phyloP scores from a whole-genome alignment of 495 filamentous ascomycete species.

The Xylaria flabelliformis region DNA sequence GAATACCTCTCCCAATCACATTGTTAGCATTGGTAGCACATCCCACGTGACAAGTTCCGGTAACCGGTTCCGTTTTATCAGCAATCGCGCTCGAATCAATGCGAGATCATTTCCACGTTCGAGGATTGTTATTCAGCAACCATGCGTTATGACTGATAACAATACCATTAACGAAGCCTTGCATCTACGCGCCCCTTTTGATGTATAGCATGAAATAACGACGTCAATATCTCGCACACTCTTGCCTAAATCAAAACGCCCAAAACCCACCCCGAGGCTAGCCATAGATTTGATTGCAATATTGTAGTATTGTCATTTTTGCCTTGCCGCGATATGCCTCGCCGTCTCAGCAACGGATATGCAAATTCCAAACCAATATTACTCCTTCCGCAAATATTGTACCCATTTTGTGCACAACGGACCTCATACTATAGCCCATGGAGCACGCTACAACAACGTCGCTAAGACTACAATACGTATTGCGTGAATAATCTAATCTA shows the following conservation, averaged over 20 bases:
- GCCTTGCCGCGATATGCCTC: conserved; percentile 24
- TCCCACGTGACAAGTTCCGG: conserved; percentile 20
- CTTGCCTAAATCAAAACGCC: conserved; percentile 20
- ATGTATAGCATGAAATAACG: not conserved
- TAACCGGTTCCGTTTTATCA: conserved; percentile 10
- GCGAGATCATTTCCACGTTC: conserved; percentile 10
- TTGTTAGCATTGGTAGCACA: not conserved
- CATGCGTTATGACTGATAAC: conserved; percentile 1
- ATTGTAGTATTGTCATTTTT: not conserved
- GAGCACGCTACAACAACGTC: not conserved
- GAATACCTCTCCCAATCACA: not conserved
- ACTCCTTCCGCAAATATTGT: too few relatives aligned
- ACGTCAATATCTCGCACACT: conserved; percentile 28
- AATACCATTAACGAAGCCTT: not conserved
- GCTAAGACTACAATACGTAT: not conserved
- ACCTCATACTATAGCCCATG: not conserved
- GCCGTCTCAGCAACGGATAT: not conserved
- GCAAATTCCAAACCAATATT: not conserved
- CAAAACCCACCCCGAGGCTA: not conserved
- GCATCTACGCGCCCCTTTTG: not conserved
- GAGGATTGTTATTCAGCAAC: conserved; percentile 12
- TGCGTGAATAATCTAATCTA: not conserved
- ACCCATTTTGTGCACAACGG: not conserved
- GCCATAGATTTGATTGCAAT: conserved; percentile 10
- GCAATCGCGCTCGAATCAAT: not conserved